These are phyloP conservation scores for Mortierella polycephala DNA, from an alignment of 371 early-diverging fungal species.

Conservation along the genomic window DNA sequence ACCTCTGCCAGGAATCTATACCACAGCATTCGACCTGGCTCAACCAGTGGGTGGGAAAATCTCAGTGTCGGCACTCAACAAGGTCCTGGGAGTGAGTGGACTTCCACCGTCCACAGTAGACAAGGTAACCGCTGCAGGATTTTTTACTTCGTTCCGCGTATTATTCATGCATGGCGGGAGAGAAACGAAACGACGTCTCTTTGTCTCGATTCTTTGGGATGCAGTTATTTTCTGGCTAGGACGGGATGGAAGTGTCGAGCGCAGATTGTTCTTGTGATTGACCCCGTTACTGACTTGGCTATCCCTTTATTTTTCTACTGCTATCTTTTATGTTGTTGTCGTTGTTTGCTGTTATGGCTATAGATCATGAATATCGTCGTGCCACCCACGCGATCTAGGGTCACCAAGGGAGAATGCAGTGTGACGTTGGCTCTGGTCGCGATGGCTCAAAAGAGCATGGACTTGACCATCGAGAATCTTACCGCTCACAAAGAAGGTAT, in stretches of 20 bases:
- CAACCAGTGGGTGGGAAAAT: constrained; percentile 63
- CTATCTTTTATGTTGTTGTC: neutral
- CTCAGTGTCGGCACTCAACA: constrained; percentile 61
- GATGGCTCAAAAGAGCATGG: constrained; percentile 83
- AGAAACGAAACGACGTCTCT: neutral
- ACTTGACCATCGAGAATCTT: constrained; percentile 64
- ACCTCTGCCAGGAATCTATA: constrained; percentile 66
- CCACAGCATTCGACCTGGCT: constrained; percentile 65
- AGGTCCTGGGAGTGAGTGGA: constrained; percentile 62
- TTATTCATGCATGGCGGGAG: neutral
- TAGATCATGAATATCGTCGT: constrained; percentile 59
- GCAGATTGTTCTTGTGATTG: neutral
- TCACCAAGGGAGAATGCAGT: constrained; percentile 76
- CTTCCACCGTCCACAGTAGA: constrained; percentile 61
- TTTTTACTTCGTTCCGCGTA: neutral
- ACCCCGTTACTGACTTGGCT: neutral
- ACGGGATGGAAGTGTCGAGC: too few relatives aligned
- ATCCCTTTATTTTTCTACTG: neutral
- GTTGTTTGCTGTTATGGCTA: neutral
- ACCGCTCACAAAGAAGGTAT: constrained; percentile 62
- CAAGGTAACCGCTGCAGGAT: constrained; percentile 56
- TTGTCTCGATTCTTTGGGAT: too few relatives aligned
- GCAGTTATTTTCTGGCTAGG: too few relatives aligned
- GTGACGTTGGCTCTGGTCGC: constrained; percentile 75
- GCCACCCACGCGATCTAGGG: constrained; percentile 61